phyloP scores from a whole-genome alignment of 495 filamentous ascomycete genomes.

The Endocarpon pusillum region DNA sequence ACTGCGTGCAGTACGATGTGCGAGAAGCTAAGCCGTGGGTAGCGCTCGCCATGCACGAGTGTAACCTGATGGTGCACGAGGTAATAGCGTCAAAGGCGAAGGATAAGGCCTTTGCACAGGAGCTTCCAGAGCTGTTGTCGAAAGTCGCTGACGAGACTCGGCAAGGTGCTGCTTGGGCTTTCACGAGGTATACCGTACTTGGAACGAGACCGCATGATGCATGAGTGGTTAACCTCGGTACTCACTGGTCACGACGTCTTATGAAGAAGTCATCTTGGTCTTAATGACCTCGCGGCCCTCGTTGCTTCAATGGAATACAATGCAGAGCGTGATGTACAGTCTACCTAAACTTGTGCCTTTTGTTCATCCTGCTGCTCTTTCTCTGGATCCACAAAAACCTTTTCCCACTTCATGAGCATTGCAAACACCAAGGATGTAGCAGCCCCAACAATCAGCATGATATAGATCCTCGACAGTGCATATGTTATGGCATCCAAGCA shows the following conservation, averaged over 20 bases:
- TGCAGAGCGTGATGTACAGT: background rate
- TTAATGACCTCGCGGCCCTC: background rate
- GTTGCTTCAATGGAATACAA: background rate
- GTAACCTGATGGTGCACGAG: conserved; percentile 3
- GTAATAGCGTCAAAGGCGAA: conserved; percentile 2
- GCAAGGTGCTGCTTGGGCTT: conserved; percentile 2
- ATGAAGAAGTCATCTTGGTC: background rate
- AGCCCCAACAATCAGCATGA: conserved; percentile 10
- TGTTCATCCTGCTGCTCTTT: background rate
- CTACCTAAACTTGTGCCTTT: background rate
- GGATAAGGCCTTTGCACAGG: background rate
- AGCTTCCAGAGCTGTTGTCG: conserved; percentile 1
- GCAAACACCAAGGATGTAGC: conserved; percentile 4
- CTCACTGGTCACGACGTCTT: background rate
- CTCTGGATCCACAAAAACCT: conserved; percentile 7
- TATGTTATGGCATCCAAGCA: conserved; percentile 11
- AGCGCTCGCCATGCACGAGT: conserved; percentile 3
- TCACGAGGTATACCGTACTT: conserved; percentile 1
- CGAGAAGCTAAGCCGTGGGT: conserved; percentile 1
- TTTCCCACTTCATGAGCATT: conserved; percentile 12
- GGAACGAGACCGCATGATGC: background rate
- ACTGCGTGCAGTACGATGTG: conserved; percentile 1
- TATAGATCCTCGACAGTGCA: conserved; percentile 12
- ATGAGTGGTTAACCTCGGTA: background rate
- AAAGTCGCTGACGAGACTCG: conserved; percentile 1